Evolutionary conservation across 257 asterid genomes (phyloP), one percentile per base, ranked within the genome.

Genomic region (Linaria vulgaris): DNA sequence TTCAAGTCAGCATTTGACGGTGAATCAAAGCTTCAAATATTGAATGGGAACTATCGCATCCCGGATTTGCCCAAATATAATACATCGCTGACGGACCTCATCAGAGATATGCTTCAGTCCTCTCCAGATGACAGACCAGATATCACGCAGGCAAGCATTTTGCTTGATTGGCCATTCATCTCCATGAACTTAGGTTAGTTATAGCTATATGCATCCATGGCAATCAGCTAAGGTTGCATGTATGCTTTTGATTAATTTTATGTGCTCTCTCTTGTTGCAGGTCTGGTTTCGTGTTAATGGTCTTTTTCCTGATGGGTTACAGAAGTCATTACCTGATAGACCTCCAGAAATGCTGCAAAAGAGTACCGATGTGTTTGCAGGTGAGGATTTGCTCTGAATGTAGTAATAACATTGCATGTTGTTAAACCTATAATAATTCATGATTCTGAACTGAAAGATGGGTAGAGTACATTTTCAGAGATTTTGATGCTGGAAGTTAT

Each of bases 111-210:
- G 87, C 96, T 94, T 76, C 95, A 90, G 56, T 78, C 96, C 60
- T 87, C 96, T 24, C 96, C 99, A 24, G 78, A 80, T 24, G 82
- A 85, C 78, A 76, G 99, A 82, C 99, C 99, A 61, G 97, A 94
- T 81, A 87, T 94, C 87, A 85, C 96, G 79, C 99, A 94, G 97
- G 99, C 97, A 94, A 87, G 95, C 90, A 73, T 83, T 87, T 82
- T 75, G 87, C 95, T 83, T 83, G 95, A 86, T 88, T 81, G 90
- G 88, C 84, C 87, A 80, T 86, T 88, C 88, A 84, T 88, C 91
- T 79, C 78, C 84, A 84, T 85, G 82, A 78, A 68, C 75, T 84
- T 82, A 86, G 94, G 90, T 83, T 85, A 87, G 94, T 85, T 79
- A 78, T 87, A 86, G 94, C 70, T 76, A 70, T 76, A 30, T 76